These are phyloP conservation scores for Candida parachauliodes DNA, from an alignment of 805 yeast genomes.

Conservation along the genomic window DNA sequence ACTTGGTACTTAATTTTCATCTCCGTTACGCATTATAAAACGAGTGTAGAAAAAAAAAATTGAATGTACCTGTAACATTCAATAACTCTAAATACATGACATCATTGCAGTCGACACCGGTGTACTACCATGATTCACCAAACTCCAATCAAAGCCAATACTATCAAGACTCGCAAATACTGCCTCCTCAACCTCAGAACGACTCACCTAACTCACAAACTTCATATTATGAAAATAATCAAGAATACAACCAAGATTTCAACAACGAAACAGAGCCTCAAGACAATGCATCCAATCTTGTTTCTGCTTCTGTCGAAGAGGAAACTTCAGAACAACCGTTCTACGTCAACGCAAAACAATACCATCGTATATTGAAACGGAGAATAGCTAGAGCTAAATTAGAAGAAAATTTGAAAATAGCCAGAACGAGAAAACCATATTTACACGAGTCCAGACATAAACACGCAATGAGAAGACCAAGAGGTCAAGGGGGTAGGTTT, in stretches of 20 bases:
- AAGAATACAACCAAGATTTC: conserved; percentile 8
- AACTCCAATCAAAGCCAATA: not conserved
- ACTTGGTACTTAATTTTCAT: too few species aligned
- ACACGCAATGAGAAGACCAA: conserved; percentile 98
- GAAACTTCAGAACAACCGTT: conserved; percentile 73
- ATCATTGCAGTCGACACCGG: conserved; percentile 27
- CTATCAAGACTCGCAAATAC: not conserved
- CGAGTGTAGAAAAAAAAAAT: not conserved
- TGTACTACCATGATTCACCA: conserved; percentile 22
- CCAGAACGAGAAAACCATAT: conserved; percentile 89
- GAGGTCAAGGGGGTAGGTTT: conserved; percentile 98
- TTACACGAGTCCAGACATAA: conserved; percentile 96
- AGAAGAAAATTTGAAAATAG: conserved; percentile 83
- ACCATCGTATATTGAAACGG: conserved; percentile 89
- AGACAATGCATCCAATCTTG: too few species aligned
- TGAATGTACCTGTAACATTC: too few species aligned
- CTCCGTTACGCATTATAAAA: conserved; percentile 1
- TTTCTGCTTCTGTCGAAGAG: conserved; percentile 11
- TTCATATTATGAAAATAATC: conserved; percentile 2
- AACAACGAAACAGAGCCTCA: conserved; percentile 10
- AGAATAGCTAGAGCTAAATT: conserved; percentile 90
- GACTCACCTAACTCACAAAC: conserved; percentile 1
- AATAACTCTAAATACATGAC: too few species aligned
- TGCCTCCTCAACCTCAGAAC: not conserved
- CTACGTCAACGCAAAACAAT: conserved; percentile 96